Evolutionary conservation across 2,329 filamentous ascomycete genomes (phyloP).

Genomic region (Aureobasidium melanogenum): DNA sequence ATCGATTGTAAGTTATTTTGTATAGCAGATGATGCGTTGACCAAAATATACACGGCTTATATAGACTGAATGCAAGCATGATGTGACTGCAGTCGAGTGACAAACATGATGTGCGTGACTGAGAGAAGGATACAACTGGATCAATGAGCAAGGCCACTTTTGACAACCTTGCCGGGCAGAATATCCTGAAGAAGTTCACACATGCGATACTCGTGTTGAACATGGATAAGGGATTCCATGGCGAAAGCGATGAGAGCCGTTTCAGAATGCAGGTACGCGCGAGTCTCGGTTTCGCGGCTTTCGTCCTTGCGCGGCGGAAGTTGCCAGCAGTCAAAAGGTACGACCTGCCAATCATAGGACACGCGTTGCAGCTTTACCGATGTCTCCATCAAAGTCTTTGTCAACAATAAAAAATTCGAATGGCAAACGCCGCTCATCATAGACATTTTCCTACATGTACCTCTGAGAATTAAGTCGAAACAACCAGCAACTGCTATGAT

Average conservation of each 20-base stretch:
- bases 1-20: neutral
- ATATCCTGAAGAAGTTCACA: neutral
- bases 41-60: neutral
- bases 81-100: neutral
- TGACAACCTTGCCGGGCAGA: neutral
- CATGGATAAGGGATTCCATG: neutral
- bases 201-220: neutral
- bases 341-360: neutral
- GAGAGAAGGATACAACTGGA: neutral
- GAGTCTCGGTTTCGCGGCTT: neutral
- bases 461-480: neutral
- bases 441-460: neutral
- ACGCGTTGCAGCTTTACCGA: slow-evolving; percentile 1
- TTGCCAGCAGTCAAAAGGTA: neutral
- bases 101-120: neutral
- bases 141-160: neutral
- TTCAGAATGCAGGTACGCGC: slow-evolving; percentile 6
- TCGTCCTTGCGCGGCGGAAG: slow-evolving; percentile 6
- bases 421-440: neutral
- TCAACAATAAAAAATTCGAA: neutral
- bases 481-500: neutral
- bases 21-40: neutral
- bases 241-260: slow-evolving; percentile 4
- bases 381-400: neutral
- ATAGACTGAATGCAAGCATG: neutral